Conservation (phyloP, 164 flowering plant genomes). For the Umbellularia californica region DNA sequence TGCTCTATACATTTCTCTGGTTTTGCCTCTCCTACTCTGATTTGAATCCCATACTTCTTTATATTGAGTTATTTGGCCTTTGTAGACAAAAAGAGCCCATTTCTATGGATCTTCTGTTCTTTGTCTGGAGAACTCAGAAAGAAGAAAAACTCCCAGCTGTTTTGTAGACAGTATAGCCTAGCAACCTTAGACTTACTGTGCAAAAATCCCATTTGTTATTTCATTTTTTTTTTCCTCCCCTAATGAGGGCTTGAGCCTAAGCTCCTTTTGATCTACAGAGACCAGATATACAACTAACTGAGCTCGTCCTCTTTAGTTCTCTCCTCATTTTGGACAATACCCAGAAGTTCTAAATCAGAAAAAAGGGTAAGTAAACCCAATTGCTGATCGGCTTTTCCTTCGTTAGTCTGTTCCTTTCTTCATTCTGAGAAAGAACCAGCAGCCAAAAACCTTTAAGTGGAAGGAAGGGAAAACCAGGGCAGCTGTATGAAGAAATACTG, state of each 20-base stretch:
- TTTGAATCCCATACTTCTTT: slow-evolving; percentile 12
- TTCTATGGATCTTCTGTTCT: background rate
- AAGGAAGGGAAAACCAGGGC: slow-evolving; percentile 3
- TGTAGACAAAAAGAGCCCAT: background rate
- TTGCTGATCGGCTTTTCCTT: slow-evolving; percentile 2
- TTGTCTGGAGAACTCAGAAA: background rate
- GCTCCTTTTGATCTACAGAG: slow-evolving; percentile 2
- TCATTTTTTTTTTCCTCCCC: background rate
- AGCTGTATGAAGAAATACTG: slow-evolving; percentile 57
- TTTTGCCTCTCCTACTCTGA: slow-evolving; percentile 16
- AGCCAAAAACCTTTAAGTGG: slow-evolving; percentile 4
- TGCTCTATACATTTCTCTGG: slow-evolving; percentile 29
- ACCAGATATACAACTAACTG: background rate
- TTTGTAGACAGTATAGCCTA: background rate
- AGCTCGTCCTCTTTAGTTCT: slow-evolving; percentile 13
- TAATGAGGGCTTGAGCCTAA: background rate
- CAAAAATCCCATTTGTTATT: background rate
- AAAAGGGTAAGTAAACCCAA: slow-evolving; percentile 3
- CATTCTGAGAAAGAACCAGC: slow-evolving; percentile 1
- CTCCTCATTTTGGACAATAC: background rate
- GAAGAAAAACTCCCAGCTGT: background rate
- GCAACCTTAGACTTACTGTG: background rate
- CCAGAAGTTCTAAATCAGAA: background rate
- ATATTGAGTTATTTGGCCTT: slow-evolving; percentile 16
- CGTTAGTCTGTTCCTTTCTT: background rate